Percentiles rank a stretch among this genome's conserved stretches.
phyloP scores from a whole-genome alignment of 257 asterid genomes.

The Anisodus tanguticus region DNA sequence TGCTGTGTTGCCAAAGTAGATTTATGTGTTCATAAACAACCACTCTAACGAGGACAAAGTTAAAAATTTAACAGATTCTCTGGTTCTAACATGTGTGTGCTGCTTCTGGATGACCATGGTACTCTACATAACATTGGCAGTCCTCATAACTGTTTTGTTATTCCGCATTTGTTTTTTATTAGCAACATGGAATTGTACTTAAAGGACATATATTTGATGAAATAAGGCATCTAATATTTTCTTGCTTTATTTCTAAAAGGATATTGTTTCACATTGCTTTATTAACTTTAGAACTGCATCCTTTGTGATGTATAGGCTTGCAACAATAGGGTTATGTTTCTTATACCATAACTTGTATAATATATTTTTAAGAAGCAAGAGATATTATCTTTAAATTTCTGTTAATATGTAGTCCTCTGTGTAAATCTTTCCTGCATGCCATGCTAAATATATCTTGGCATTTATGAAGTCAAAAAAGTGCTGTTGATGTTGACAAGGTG shows the following conservation, averaged over 20 bases:
- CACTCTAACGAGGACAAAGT: background rate
- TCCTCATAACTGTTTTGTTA: background rate
- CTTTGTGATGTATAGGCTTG: background rate
- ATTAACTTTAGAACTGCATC: background rate
- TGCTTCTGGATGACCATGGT: background rate
- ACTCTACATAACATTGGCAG: background rate
- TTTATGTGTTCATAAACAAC: background rate
- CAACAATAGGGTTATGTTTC: background rate
- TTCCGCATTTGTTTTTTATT: background rate
- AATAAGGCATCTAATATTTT: background rate
- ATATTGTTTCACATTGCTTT: too few relatives aligned
- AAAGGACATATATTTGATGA: background rate
- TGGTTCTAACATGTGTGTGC: background rate
- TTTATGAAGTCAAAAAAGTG: background rate
- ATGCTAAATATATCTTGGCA: background rate
- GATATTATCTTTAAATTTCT: background rate
- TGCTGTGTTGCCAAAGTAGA: slow-evolving; percentile 14
- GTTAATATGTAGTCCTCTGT: background rate
- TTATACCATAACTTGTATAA: background rate
- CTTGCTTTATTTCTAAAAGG: too few relatives aligned
- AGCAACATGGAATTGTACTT: background rate
- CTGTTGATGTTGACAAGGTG: background rate
- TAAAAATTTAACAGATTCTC: background rate
- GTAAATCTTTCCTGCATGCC: slow-evolving; percentile 19
- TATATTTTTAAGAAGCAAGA: background rate